A percentile compares a stretch with the other conserved stretches of the same genome.
Evolutionary conservation across 192 early-diverging fungal species (phyloP).

Genomic region (Rhizophagus sp.): DNA sequence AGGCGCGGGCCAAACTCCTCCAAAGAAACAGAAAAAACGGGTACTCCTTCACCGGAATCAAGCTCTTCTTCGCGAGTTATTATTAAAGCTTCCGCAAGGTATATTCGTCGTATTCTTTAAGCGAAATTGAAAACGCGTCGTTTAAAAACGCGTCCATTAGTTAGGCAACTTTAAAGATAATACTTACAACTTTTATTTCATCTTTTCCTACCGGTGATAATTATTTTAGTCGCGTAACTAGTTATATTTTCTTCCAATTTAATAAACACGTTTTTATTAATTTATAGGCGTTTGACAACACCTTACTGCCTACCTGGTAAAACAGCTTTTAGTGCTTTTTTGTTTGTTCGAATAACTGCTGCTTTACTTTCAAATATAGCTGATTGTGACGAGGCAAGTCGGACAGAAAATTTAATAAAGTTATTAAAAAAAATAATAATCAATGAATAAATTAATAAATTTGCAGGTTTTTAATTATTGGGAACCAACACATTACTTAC

Average conservation of each 20-base stretch:
- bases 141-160: background rate
- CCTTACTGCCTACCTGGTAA: background rate
- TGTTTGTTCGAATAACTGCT: constrained; percentile 54
- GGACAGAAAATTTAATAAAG: background rate
- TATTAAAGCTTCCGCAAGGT: background rate
- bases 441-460: no score
- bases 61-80: background rate
- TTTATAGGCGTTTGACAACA: background rate
- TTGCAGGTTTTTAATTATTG: constrained; percentile 90
- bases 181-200: background rate
- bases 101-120: background rate
- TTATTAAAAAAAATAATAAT: no score
- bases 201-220: background rate
- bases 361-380: constrained; percentile 58
- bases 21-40: background rate
- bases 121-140: background rate
- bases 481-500: constrained; percentile 90
- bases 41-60: background rate
- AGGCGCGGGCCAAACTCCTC: background rate
- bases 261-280: background rate
- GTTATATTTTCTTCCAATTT: background rate
- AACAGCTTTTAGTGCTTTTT: background rate
- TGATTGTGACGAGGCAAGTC: constrained; percentile 75
- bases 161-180: background rate
- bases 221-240: background rate